Conservation (phyloP, 2,329 filamentous ascomycete species). For the Aspergillus quadricinctus region DNA sequence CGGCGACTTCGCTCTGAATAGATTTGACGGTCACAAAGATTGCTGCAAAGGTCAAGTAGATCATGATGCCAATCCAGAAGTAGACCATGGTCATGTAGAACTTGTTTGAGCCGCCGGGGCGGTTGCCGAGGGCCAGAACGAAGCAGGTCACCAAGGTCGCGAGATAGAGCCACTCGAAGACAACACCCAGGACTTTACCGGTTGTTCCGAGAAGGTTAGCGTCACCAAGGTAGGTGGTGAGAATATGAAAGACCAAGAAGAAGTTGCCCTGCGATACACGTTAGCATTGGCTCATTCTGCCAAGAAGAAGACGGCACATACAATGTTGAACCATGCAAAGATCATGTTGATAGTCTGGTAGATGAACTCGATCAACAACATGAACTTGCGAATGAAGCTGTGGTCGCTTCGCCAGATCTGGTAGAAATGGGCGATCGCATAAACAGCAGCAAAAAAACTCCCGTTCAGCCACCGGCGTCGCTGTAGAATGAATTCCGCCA, state of each 20-base stretch:
- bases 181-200: slow-evolving; percentile 75
- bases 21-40: slow-evolving; percentile 89
- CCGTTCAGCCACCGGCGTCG: slow-evolving; percentile 96
- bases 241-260: slow-evolving; percentile 96
- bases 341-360: slow-evolving; percentile 96
- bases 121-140: slow-evolving; percentile 87
- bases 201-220: slow-evolving; percentile 65
- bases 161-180: slow-evolving; percentile 96
- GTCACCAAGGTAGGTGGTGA: slow-evolving; percentile 78
- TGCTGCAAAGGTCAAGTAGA: slow-evolving; percentile 90
- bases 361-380: slow-evolving; percentile 86
- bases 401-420: slow-evolving; percentile 94
- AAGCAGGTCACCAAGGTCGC: slow-evolving; percentile 91
- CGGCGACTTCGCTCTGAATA: slow-evolving; percentile 65
- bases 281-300: slow-evolving; percentile 6
- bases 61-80: slow-evolving; percentile 96
- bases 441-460: slow-evolving; percentile 95
- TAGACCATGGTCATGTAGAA: slow-evolving; percentile 97
- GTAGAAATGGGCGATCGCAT: slow-evolving; percentile 91
- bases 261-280: slow-evolving; percentile 66
- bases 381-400: slow-evolving; percentile 77
- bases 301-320: slow-evolving; percentile 27
- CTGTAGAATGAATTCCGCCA: slow-evolving; percentile 92
- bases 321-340: slow-evolving; percentile 97
- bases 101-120: slow-evolving; percentile 86